Evolutionary conservation across 2,329 filamentous ascomycete species (phyloP).

Genomic region (Pseudohalonectria lignicola): DNA sequence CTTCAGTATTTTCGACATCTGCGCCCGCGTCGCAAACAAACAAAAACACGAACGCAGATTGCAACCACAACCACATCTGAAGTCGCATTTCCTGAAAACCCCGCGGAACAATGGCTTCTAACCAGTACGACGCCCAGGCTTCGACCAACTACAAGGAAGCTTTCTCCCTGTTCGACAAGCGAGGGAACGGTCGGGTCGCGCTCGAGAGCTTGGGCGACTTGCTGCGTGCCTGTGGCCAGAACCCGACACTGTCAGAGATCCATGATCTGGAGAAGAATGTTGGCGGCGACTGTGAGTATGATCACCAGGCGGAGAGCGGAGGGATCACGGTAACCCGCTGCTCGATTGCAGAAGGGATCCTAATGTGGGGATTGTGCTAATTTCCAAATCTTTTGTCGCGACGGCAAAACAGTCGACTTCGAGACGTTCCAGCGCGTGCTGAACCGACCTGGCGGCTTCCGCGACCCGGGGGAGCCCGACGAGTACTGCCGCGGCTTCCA

Average conservation of each 20-base stretch:
- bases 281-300: conserved; percentile 75
- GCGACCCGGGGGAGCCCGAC: conserved; percentile 92
- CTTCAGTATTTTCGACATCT: too few relatives aligned
- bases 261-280: conserved; percentile 82
- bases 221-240: conserved; percentile 92
- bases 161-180: conserved; percentile 99
- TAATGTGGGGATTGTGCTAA: too few relatives aligned
- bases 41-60: too few relatives aligned
- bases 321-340: too few relatives aligned
- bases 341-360: too few relatives aligned
- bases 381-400: too few relatives aligned
- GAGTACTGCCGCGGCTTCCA: conserved; percentile 99
- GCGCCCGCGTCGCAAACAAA: too few relatives aligned
- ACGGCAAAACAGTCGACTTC: conserved; percentile 66
- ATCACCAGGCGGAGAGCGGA: too few relatives aligned
- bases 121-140: conserved; percentile 47
- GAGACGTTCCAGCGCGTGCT: conserved; percentile 94
- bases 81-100: too few relatives aligned
- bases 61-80: too few relatives aligned
- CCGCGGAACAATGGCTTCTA: conserved; percentile 38
- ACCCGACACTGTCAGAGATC: conserved; percentile 91
- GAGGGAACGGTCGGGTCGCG: conserved; percentile 84
- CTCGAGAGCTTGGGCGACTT: conserved; percentile 85
- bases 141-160: conserved; percentile 99
- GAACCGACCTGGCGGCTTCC: conserved; percentile 95